Conservation (phyloP, 2,329 filamentous ascomycete species). For the Lasiodiplodia sp. region DNA sequence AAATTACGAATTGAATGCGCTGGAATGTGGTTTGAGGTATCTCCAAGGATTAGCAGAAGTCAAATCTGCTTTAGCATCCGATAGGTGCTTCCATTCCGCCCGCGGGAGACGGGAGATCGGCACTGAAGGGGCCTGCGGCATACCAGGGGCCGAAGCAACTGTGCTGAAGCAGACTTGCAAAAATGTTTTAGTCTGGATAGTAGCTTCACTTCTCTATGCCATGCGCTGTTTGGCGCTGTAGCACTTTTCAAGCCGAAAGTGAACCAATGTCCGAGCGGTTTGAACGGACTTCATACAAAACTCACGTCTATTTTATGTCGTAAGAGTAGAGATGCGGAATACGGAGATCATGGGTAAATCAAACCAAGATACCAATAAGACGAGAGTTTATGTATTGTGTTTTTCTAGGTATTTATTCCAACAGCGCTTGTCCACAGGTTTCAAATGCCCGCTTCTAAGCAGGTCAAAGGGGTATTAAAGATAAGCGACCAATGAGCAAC, state of each 20-base stretch:
- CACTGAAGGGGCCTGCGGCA: background rate
- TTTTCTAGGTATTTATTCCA: background rate
- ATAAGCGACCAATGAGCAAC: background rate
- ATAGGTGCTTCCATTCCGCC: background rate
- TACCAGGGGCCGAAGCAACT: background rate
- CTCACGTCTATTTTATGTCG: background rate
- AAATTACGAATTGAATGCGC: background rate
- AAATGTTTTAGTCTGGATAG: background rate
- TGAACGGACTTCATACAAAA: background rate
- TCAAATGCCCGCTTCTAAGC: background rate
- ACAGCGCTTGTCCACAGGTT: background rate
- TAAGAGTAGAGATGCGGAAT: background rate
- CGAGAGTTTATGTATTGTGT: background rate
- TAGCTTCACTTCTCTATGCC: background rate
- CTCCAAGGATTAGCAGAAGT: background rate
- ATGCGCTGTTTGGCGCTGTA: background rate
- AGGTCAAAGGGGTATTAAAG: constrained; percentile 10
- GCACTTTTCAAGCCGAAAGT: background rate
- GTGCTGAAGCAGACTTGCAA: background rate
- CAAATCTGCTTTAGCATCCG: background rate
- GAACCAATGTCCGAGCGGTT: background rate
- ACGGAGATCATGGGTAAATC: background rate
- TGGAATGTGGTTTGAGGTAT: background rate
- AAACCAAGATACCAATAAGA: constrained; percentile 8
- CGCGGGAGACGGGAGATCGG: background rate